These are phyloP conservation scores for Leucocoprinus sp. DNA, from an alignment of 768 basidiomycete genomes.

Conservation along the genomic window DNA sequence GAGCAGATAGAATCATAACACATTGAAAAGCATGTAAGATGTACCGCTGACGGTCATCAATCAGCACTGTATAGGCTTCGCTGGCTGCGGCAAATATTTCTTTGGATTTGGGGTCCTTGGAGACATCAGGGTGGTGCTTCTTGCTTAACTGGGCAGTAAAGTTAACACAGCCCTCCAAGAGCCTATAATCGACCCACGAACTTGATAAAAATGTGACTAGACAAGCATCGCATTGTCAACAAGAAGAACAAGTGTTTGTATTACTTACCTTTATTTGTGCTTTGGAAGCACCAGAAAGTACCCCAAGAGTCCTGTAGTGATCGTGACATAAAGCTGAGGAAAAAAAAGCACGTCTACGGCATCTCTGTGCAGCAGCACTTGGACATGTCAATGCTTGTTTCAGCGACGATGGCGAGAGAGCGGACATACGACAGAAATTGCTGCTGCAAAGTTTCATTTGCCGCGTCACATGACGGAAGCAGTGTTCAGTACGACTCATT, in stretches of 20 bases:
- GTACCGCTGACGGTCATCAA: slow-evolving; percentile 36
- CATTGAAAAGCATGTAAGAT: slow-evolving; percentile 4
- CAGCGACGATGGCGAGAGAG: background rate
- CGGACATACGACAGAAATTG: slow-evolving; percentile 14
- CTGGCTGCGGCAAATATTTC: slow-evolving; percentile 31
- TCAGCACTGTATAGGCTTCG: slow-evolving; percentile 37
- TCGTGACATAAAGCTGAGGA: slow-evolving; percentile 16
- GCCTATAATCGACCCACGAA: slow-evolving; percentile 11
- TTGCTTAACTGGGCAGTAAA: slow-evolving; percentile 31
- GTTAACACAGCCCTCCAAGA: background rate
- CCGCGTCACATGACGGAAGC: background rate
- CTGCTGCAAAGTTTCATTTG: background rate
- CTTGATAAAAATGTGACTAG: slow-evolving; percentile 37
- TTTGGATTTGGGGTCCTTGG: slow-evolving; percentile 31
- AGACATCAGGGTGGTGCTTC: slow-evolving; percentile 40
- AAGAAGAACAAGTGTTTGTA: background rate
- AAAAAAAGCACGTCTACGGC: slow-evolving; percentile 16
- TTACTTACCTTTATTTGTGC: slow-evolving; percentile 34
- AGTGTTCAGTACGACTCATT: too few relatives aligned
- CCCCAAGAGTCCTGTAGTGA: slow-evolving; percentile 35
- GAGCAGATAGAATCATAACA: background rate
- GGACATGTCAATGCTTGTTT: background rate
- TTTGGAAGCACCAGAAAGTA: slow-evolving; percentile 29
- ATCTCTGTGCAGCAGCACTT: background rate
- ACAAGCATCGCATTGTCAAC: background rate